These are phyloP conservation scores for Colletotrichum liaoningense DNA, from an alignment of 2,329 filamentous ascomycete genomes.

Conservation along the genomic window DNA sequence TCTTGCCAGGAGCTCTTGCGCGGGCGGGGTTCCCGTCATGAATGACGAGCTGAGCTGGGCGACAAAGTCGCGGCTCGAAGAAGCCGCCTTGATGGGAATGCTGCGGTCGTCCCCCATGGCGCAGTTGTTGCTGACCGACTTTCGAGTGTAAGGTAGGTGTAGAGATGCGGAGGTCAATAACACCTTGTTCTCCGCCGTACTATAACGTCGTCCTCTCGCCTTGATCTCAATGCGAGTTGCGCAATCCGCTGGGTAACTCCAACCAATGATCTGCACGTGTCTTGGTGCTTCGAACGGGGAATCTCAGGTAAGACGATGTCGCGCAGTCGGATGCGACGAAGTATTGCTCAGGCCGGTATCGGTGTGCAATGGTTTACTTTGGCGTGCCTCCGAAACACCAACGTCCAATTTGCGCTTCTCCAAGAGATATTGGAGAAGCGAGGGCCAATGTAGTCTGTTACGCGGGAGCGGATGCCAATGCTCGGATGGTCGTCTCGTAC, in stretches of 20 bases:
- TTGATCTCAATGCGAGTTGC: background rate
- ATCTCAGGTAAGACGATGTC: constrained; percentile 12
- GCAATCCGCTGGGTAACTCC: background rate
- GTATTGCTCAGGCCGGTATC: constrained; percentile 14
- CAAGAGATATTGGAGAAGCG: background rate
- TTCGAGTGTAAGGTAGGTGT: background rate
- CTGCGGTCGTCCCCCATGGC: constrained; percentile 32
- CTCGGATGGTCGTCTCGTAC: background rate
- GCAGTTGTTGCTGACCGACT: background rate
- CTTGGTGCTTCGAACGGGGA: constrained; percentile 4
- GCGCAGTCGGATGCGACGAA: background rate
- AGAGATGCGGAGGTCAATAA: background rate
- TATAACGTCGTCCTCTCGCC: background rate
- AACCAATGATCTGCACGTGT: background rate
- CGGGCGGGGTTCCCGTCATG: constrained; percentile 71
- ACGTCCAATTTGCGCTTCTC: constrained; percentile 7
- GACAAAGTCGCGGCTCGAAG: constrained; percentile 39
- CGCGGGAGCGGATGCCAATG: background rate
- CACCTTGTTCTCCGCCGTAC: background rate
- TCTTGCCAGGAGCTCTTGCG: constrained; percentile 72
- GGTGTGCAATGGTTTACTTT: constrained; percentile 5
- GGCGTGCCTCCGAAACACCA: background rate
- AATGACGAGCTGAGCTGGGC: constrained; percentile 60
- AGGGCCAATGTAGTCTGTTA: background rate
- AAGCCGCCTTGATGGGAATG: constrained; percentile 34